Base-by-base conservation (phyloP, 148 eudicot genomes). In the Amaranthus cruentus region DNA sequence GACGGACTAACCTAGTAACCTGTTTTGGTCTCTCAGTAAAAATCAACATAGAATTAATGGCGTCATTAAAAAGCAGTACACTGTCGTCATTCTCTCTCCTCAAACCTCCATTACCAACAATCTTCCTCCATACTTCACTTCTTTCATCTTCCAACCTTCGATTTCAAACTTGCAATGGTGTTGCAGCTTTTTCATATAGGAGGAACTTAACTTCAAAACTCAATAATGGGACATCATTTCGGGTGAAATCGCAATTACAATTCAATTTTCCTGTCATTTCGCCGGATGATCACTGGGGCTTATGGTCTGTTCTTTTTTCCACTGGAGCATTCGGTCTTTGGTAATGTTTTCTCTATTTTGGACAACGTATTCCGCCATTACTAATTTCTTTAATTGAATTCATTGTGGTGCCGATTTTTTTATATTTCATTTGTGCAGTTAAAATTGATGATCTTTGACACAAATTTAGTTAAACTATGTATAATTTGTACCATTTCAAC, bases 271-370 rank as follows among this genome's bases (percentile, higher is more conserved):
- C 98, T 60, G 47, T 92, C 14, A 86, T 92, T 70, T 90, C 93
- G 67, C 82, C 96, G 9, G 76, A 83, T 5, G 98, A 92, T 66
- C 85, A 85, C 4, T 92, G 96, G 98, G 96, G 93, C 79, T 83
- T 81, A 38, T 92, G 93, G 96, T 82, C 96, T 57, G 87, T 85
- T 63, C 96, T 92, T 60, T 82, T 92, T 62, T 81, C 93, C 72
- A 77, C 84, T 47, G 98, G 87, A 47, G 89, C 96, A 51, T 87
- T 92, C 62, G 93, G 96, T 69, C 78, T 86, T 74, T 92, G 98
- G 96, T 92, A 86, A 74, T 28, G 8, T 14, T 4, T 42, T 46
- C 53, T 51, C 15, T 11, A 48, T 28, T 43, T 58, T 28, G n/a
- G 38, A 28, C 38, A 28, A 28, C 38, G 38, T 28, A 28, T 28